Percentiles rank a stretch among this genome's conserved stretches.
phyloP scores from a whole-genome alignment of 495 filamentous ascomycete genomes.

The Rusavskia elegans region DNA sequence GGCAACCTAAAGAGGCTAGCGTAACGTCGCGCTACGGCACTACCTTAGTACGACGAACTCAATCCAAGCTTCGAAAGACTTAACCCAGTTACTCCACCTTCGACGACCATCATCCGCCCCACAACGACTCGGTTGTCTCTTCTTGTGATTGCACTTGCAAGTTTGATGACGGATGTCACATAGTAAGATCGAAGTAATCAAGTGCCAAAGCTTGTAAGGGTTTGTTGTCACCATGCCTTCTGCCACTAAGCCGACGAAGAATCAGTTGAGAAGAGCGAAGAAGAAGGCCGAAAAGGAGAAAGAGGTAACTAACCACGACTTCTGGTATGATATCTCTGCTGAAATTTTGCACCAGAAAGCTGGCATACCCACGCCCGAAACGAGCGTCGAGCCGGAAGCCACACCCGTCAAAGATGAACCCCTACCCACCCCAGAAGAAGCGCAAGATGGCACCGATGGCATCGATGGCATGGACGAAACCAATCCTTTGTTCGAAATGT shows the following conservation, averaged over 20 bases:
- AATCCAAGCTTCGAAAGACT: too few species aligned
- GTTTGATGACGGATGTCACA: too few species aligned
- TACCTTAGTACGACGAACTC: too few species aligned
- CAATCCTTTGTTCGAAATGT: slow-evolving; percentile 69
- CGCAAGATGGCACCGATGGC: slow-evolving; percentile 18
- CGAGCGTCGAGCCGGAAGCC: slow-evolving; percentile 12
- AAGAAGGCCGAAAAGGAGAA: slow-evolving; percentile 72
- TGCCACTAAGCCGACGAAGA: slow-evolving; percentile 58
- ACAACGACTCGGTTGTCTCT: too few species aligned
- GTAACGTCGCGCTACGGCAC: too few species aligned
- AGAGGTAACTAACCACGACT: slow-evolving; percentile 26
- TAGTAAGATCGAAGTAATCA: too few species aligned
- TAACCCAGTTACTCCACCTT: too few species aligned
- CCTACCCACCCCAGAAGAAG: slow-evolving; percentile 11
- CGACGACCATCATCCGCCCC: too few species aligned
- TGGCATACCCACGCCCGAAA: slow-evolving; percentile 16
- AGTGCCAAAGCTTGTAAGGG: not conserved
- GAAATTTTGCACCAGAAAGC: slow-evolving; percentile 7
- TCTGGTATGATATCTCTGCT: slow-evolving; percentile 9
- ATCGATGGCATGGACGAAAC: slow-evolving; percentile 32
- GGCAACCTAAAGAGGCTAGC: too few species aligned
- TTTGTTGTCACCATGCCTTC: slow-evolving; percentile 11
- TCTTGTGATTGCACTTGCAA: too few species aligned
- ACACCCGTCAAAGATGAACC: slow-evolving; percentile 8
- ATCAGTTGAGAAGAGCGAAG: slow-evolving; percentile 71